phyloP scores from a whole-genome alignment of 2,329 filamentous ascomycete genomes.

The Cytospora schulzeri region DNA sequence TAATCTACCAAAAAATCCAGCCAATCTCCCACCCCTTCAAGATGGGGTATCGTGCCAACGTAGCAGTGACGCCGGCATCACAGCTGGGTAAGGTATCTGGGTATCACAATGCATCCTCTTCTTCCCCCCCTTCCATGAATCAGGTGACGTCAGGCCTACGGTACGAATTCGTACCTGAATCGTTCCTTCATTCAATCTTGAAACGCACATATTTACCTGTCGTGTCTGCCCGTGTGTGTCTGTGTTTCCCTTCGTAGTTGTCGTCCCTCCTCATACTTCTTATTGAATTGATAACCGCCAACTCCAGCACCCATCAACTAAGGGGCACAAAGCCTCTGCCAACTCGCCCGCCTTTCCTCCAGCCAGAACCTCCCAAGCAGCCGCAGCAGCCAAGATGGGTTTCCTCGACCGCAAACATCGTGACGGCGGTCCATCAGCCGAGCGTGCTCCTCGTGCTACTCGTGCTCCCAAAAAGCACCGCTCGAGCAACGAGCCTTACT shows the following conservation, averaged over 20 bases:
- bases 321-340: background rate
- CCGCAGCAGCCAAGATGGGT: conserved; percentile 30
- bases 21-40: background rate
- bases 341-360: background rate
- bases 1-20: background rate
- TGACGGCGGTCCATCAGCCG: conserved; percentile 22
- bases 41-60: background rate
- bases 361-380: background rate
- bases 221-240: background rate
- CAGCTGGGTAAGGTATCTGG: background rate
- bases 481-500: conserved; percentile 29
- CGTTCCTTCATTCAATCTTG: background rate
- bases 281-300: background rate
- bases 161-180: background rate
- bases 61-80: background rate
- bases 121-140: background rate
- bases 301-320: background rate
- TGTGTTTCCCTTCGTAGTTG: background rate
- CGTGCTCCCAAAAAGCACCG: conserved; percentile 6
- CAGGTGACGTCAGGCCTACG: conserved; percentile 6
- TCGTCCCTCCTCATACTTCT: background rate
- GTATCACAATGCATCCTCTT: background rate
- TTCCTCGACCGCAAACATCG: conserved; percentile 33
- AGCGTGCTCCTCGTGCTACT: background rate
- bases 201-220: background rate